Percentiles rank a stretch among this genome's conserved stretches.
These are phyloP conservation scores for Pythium dissimile DNA, from an alignment of 352 stramenopile genomes.

Conservation along the genomic window DNA sequence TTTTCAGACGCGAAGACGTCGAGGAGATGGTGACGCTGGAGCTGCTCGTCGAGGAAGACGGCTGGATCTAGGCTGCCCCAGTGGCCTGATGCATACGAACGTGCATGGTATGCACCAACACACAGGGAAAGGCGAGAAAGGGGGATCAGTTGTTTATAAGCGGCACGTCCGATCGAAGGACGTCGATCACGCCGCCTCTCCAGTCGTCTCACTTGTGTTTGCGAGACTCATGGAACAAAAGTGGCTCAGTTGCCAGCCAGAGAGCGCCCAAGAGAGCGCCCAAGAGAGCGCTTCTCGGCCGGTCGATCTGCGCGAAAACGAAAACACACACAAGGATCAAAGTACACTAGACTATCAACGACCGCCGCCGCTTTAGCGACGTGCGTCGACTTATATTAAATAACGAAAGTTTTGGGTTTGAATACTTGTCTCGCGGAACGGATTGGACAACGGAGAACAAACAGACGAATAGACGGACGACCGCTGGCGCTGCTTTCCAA, in stretches of 20 bases:
- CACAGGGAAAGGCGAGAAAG: background rate
- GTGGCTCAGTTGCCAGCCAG: no score
- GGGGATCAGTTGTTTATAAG: conserved; percentile 3
- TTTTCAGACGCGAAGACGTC: conserved; percentile 53
- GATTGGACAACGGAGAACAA: no score
- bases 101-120: no score
- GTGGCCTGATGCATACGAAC: background rate
- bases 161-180: conserved; percentile 19
- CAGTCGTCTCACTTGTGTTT: no score
- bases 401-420: conserved; percentile 9
- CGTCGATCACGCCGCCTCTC: background rate
- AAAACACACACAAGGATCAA: conserved; percentile 3
- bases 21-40: conserved; percentile 67
- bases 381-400: conserved; percentile 20
- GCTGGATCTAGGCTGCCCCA: conserved; percentile 59
- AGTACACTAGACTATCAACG: conserved; percentile 14
- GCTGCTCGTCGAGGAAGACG: conserved; percentile 80
- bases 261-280: background rate
- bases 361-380: background rate
- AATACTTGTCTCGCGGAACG: no score
- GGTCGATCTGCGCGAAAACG: no score
- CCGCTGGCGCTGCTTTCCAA: conserved; percentile 10
- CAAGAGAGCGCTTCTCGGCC: background rate
- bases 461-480: no score
- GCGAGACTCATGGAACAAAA: no score